Evolutionary conservation across 768 basidiomycete genomes (phyloP).

Genomic region (Cyclocybe cylindracea): DNA sequence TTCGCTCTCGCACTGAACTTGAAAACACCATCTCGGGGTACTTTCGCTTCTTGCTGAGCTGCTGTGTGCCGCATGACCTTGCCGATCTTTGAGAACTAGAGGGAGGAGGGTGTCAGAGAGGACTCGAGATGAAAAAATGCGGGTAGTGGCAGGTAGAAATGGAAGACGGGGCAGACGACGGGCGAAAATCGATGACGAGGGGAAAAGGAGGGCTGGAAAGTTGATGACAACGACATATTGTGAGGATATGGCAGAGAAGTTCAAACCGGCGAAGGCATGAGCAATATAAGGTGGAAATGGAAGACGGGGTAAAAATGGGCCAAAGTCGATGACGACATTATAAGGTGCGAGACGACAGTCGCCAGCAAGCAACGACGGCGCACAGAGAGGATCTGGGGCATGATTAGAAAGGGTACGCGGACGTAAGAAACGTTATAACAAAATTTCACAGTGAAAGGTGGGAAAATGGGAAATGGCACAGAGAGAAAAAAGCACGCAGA

Average conservation of each 20-base stretch:
- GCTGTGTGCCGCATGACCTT: conserved; percentile 90
- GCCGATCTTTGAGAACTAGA: conserved; percentile 78
- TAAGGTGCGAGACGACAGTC: too few relatives aligned
- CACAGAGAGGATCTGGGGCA: too few relatives aligned
- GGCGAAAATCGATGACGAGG: background rate
- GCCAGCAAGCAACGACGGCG: too few relatives aligned
- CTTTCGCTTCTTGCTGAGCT: conserved; percentile 48
- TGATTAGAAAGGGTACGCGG: too few relatives aligned
- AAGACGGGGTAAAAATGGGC: background rate
- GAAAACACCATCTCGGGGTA: conserved; percentile 65
- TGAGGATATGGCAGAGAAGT: too few relatives aligned
- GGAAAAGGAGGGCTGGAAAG: background rate
- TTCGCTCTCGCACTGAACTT: conserved; percentile 72
- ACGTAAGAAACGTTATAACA: too few relatives aligned
- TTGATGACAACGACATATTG: too few relatives aligned
- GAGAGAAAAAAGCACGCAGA: too few relatives aligned
- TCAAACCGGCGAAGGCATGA: background rate
- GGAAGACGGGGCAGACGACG: background rate
- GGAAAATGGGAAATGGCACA: too few relatives aligned
- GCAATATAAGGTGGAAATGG: background rate
- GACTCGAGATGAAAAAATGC: background rate
- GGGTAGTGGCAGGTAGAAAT: background rate
- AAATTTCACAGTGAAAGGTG: too few relatives aligned
- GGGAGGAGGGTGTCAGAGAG: background rate
- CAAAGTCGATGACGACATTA: background rate